phyloP scores from a whole-genome alignment of 768 basidiomycete genomes.

The Zangia roseola region DNA sequence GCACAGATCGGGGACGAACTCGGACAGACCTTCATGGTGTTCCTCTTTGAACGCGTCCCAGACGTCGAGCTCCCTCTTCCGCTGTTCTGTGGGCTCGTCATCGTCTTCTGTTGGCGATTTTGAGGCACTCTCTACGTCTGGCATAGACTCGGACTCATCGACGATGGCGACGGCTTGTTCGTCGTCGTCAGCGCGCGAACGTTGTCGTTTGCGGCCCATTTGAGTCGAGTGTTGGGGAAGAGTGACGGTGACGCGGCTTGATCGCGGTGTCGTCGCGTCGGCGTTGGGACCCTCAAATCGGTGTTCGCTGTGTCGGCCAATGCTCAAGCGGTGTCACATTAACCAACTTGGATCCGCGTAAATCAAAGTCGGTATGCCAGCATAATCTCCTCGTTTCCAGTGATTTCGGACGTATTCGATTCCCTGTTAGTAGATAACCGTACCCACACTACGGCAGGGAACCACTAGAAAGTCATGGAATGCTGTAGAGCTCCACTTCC shows the following conservation, averaged over 20 bases:
- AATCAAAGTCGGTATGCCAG: no score
- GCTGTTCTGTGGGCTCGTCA: conserved; percentile 20
- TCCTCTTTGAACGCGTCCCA: conserved; percentile 80
- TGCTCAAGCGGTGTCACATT: no score
- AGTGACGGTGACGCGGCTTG: conserved; percentile 2
- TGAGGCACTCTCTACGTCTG: conserved; percentile 1
- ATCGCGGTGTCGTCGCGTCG: conserved; percentile 4
- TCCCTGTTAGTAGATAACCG: no score
- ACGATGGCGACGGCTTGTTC: conserved; percentile 17
- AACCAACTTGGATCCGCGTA: no score
- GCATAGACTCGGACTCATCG: conserved; percentile 13
- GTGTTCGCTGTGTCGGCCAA: no score
- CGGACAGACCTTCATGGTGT: conserved; percentile 65
- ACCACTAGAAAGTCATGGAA: conserved; percentile 1
- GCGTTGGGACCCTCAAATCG: no score
- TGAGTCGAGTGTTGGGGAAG: conserved; percentile 6
- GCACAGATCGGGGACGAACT: background rate
- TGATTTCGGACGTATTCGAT: background rate
- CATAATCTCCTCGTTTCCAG: background rate
- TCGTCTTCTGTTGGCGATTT: conserved; percentile 1
- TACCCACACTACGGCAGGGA: background rate
- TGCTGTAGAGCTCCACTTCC: conserved; percentile 10
- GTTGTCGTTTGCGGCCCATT: conserved; percentile 46
- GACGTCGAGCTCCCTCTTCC: conserved; percentile 58
- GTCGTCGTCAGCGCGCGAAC: conserved; percentile 39